Conservation (phyloP, 345 rosid genomes). For the Geranium brycei region DNA sequence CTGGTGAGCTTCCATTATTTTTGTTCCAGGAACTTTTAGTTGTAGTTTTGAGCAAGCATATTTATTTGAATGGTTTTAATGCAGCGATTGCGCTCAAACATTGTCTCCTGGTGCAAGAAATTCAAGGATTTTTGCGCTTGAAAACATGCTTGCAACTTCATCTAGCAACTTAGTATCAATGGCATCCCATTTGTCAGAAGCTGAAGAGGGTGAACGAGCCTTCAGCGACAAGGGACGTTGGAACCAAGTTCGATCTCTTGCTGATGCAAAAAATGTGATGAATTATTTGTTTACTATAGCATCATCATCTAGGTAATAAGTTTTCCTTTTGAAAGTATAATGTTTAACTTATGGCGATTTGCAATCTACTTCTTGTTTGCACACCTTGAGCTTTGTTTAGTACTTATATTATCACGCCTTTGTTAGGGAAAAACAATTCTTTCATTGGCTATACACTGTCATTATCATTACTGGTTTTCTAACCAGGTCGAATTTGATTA, state of each 20-base stretch:
- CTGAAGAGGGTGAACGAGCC: conserved; percentile 84
- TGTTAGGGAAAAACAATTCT: no score
- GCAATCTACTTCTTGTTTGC: not conserved
- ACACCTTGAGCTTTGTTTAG: not conserved
- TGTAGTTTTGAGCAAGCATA: not conserved
- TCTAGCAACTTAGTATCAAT: conserved; percentile 77
- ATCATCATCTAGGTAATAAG: conserved; percentile 63
- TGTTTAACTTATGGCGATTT: no score
- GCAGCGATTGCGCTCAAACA: conserved; percentile 41
- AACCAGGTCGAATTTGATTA: not conserved
- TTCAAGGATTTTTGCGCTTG: conserved; percentile 85
- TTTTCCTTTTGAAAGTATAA: no score
- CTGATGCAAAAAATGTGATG: conserved; percentile 80
- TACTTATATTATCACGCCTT: not conserved
- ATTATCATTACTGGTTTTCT: no score
- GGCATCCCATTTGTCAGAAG: conserved; percentile 99
- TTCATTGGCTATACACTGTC: no score
- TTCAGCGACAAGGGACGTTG: conserved; percentile 92
- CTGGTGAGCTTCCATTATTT: not conserved
- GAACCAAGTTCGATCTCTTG: conserved; percentile 87
- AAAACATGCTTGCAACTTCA: conserved; percentile 87
- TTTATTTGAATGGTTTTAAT: conserved; percentile 13
- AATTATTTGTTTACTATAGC: conserved; percentile 72
- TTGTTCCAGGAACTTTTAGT: not conserved
- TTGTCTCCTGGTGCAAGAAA: conserved; percentile 97